These are phyloP conservation scores for Nematodospora valgi DNA, from an alignment of 805 yeast species.

Conservation along the genomic window DNA sequence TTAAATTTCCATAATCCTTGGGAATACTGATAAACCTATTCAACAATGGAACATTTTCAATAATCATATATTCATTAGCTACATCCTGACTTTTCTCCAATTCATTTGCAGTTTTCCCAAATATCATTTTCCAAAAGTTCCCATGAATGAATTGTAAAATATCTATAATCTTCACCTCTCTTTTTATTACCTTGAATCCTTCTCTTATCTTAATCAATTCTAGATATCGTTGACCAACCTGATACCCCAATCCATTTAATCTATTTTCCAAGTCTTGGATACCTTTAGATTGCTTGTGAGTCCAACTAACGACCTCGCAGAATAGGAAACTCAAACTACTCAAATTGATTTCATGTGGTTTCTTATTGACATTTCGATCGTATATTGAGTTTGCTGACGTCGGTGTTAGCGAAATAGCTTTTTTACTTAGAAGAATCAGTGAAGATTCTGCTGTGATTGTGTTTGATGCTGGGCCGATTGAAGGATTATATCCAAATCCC, in stretches of 20 bases:
- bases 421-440: conserved; percentile 29
- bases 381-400: conserved; percentile 48
- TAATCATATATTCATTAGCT: conserved; percentile 72
- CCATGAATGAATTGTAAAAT: conserved; percentile 70
- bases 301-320: conserved; percentile 65
- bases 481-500: conserved; percentile 45
- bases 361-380: conserved; percentile 65
- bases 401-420: conserved; percentile 27
- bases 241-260: conserved; percentile 72
- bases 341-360: conserved; percentile 63
- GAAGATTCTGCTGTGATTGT: conserved; percentile 37
- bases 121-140: conserved; percentile 67
- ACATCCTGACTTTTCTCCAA: conserved; percentile 70
- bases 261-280: conserved; percentile 56
- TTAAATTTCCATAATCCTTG: conserved; percentile 69
- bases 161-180: conserved; percentile 66
- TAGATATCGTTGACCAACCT: conserved; percentile 66
- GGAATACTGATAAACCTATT: conserved; percentile 77
- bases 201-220: conserved; percentile 70
- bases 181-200: conserved; percentile 55
- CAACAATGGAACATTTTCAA: conserved; percentile 69
- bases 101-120: conserved; percentile 72
- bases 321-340: conserved; percentile 68
- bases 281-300: conserved; percentile 59
- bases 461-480: conserved; percentile 40